phyloP scores from a whole-genome alignment of 768 basidiomycete species.

The Lepiota venenata region DNA sequence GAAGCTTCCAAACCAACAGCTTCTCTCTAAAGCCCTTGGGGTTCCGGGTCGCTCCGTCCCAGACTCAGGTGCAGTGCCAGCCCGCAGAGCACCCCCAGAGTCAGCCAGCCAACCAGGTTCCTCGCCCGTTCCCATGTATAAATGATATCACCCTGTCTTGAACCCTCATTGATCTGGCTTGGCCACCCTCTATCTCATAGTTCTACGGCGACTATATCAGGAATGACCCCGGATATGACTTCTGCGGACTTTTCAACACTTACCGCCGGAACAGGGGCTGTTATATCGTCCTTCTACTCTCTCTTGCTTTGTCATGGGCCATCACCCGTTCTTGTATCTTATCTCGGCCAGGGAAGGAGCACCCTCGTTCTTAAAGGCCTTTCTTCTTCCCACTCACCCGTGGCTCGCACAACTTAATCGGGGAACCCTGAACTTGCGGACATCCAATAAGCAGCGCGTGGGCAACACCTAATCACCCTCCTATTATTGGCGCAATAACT shows the following conservation, averaged over 20 bases:
- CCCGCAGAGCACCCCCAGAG: not conserved
- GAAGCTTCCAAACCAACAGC: not conserved
- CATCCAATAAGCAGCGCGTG: too few species aligned
- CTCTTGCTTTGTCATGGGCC: too few species aligned
- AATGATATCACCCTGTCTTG: not conserved
- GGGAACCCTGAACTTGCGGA: too few species aligned
- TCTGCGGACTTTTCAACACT: not conserved
- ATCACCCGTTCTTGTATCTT: not conserved
- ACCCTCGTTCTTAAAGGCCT: not conserved
- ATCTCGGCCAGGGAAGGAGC: conserved; percentile 1
- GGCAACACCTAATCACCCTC: too few species aligned
- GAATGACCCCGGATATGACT: too few species aligned
- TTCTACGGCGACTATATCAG: not conserved
- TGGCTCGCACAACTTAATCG: too few species aligned
- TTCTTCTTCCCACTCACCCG: not conserved
- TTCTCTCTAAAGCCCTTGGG: not conserved
- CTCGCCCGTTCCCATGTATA: too few species aligned
- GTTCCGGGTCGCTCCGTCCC: not conserved
- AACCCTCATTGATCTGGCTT: not conserved
- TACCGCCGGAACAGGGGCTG: conserved; percentile 1
- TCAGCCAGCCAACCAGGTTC: not conserved
- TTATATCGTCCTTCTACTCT: not conserved
- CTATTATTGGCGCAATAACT: too few species aligned
- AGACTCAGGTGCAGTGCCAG: too few species aligned
- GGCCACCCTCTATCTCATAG: not conserved